These are phyloP conservation scores for Fusarium cicatricum DNA, from an alignment of 2,329 filamentous ascomycete genomes.

Conservation along the genomic window DNA sequence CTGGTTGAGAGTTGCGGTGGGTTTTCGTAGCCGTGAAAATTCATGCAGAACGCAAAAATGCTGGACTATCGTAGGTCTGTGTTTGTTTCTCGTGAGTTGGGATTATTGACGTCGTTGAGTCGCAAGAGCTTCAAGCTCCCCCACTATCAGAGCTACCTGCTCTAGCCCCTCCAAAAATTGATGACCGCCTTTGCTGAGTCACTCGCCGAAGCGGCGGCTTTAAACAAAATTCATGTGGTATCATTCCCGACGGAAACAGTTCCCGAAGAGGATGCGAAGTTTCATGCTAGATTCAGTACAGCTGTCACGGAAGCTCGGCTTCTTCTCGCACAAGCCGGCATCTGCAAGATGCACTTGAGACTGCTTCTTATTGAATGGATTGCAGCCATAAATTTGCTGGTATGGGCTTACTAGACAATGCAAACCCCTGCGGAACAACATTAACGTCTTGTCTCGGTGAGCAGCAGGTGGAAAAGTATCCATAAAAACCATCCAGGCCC, in stretches of 20 bases:
- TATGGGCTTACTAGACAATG: too few species aligned
- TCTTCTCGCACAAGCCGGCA: neutral
- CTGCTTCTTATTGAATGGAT: too few species aligned
- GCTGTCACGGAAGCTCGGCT: neutral
- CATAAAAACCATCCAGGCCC: neutral
- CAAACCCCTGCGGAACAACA: too few species aligned
- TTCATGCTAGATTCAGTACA: neutral
- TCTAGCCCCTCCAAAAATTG: constrained; percentile 27
- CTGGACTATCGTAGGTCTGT: neutral
- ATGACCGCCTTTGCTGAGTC: constrained; percentile 23
- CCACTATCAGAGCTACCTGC: constrained; percentile 8
- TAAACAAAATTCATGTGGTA: neutral
- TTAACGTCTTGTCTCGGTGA: neutral
- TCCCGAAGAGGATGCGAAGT: neutral
- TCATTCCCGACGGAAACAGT: neutral
- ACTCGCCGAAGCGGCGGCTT: constrained; percentile 19
- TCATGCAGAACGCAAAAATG: too few species aligned
- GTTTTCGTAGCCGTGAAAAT: neutral
- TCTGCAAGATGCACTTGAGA: neutral
- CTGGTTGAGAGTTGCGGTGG: neutral
- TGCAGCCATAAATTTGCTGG: too few species aligned
- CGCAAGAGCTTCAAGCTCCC: constrained; percentile 33
- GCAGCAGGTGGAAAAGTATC: neutral
- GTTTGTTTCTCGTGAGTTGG: neutral
- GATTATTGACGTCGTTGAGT: constrained; percentile 30